Base-by-base conservation (phyloP, 768 basidiomycete genomes). In the Tylopilus plumbeoviolaceoides region DNA sequence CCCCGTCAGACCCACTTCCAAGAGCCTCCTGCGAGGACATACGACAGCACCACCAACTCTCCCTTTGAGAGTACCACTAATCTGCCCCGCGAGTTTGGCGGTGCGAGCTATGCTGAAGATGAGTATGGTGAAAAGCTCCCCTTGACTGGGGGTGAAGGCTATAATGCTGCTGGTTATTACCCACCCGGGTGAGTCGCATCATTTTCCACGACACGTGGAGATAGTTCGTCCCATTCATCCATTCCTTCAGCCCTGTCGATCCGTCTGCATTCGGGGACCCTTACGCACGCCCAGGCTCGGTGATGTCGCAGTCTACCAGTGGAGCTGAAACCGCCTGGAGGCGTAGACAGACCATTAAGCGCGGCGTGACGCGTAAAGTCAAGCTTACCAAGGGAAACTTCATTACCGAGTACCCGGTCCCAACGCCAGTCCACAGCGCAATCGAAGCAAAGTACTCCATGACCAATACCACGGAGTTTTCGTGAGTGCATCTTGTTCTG, bases 321-420 rank as follows among this genome's bases (percentile, higher is more conserved):
- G 83, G 81, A 30, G 73, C 73, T 46, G 84, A 86, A 53, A 80
- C 73, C 46, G 84, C 82, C 3, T 82, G 81, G 81, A 72, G 79
- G 57, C 83, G 89, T 53, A 85, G 92, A 50, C 92, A 95, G 70
- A 92, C 89, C 30, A 89, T 94, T 72, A 91, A 91, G 66, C 89
- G 93, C 48, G 87, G 91, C 54, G 91, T 93, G 21, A 95, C 92
- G n/a, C 87, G 91, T 63, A 91, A 88, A 66, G 89, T 98, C 75
- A 89, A 91, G 68, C 84, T 98, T 58, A 95, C 92, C 9, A 80
- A 92, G 45, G 95, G 95, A 53, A 89, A 95, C 63, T 95, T 93
- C 72, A 89, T 95, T 70, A 80, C 84, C 30, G 94, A 97, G 61
- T 93, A 95, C 66, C 75, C 83, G 7, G 93, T 95, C 1, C 93